Base-by-base conservation (phyloP, 2,329 filamentous ascomycete genomes). In the Aspergillus brunneoviolaceus region DNA sequence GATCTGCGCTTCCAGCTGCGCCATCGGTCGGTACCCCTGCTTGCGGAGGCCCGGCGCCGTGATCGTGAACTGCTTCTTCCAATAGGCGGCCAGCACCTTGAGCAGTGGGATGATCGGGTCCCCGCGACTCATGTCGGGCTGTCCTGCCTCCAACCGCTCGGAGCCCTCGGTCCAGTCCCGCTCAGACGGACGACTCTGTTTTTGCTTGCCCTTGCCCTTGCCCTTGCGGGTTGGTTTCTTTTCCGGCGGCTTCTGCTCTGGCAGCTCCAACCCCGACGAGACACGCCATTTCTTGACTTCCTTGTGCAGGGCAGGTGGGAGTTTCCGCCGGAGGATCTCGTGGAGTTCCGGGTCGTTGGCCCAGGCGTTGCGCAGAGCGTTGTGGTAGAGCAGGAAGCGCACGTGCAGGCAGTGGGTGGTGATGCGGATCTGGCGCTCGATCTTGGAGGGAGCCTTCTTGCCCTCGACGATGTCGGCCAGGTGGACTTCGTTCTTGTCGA, bases 341-440 rank as follows among this genome's bases (percentile, higher is more conserved):
- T 95, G 91, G 0, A 96, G 82, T 63, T 90, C 85, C 3, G 83
- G 74, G 68, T 98, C 90, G 66, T 91, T 91, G 21, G 92, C 78
- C 89, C 94, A 98, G 0, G 86, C 82, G 72, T 98, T 97, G 48
- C 91, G 86, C 14, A 95, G 77, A 0, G 91, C 85, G 71, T 98
- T 98, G 73, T 98, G 93, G 83, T 89, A 97, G 61, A 99, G 83
- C 16, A 99, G 80, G 55, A 87, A 85, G 72, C 96, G 88, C 2
- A 98, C 92, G 75, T 99, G 95, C 66, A 96, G 83, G 67, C 91
- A 90, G 75, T 99, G 95, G 0, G 92, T 92, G 3, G 87, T 83
- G 35, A 88, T 84, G 27, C 95, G 85, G 58, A 94, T 89, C 61
- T 87, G 85, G 55, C 91, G 86, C 71, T 97, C 92, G 29, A 89